Percentiles rank a stretch among this genome's conserved stretches.
Conservation (phyloP, 2,329 filamentous ascomycete genomes). For the Trichoderma sp. region DNA sequence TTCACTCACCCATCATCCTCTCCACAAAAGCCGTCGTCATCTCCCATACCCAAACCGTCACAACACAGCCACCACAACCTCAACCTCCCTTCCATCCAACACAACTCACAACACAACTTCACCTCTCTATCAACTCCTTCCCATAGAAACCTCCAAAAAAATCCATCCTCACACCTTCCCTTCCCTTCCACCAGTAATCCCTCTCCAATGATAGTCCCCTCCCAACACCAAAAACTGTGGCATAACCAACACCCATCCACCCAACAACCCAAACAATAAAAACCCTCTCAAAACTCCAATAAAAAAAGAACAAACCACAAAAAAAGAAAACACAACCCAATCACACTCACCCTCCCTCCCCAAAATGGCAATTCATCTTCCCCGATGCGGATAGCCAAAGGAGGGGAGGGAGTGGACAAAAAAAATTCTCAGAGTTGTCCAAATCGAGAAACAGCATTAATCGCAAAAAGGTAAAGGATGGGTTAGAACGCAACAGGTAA, state of each 20-base stretch:
- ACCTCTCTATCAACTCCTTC: not conserved
- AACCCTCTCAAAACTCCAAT: not conserved
- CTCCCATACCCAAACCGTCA: not conserved
- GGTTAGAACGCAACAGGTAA: not conserved
- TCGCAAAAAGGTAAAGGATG: conserved; percentile 18
- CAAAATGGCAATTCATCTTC: conserved; percentile 22
- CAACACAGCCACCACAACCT: not conserved
- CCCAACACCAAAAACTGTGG: not conserved
- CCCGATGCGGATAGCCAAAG: conserved; percentile 15
- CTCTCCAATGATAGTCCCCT: not conserved
- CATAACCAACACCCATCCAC: not conserved
- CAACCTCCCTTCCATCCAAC: not conserved
- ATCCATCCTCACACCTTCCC: not conserved
- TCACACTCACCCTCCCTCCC: conserved; percentile 15
- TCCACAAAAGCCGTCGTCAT: not conserved
- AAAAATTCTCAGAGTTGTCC: not conserved
- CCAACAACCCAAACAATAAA: not conserved
- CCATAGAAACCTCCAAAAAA: not conserved
- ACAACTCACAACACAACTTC: not conserved
- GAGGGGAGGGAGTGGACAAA: not conserved
- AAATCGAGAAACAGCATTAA: not conserved
- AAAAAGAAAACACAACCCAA: conserved; percentile 7
- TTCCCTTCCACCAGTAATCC: not conserved
- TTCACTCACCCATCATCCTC: not conserved
- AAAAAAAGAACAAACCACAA: not conserved